A percentile compares a stretch with the other conserved stretches of the same genome.
These are phyloP conservation scores for Abelmoschus esculentus DNA, from an alignment of 345 rosid genomes.

Conservation along the genomic window DNA sequence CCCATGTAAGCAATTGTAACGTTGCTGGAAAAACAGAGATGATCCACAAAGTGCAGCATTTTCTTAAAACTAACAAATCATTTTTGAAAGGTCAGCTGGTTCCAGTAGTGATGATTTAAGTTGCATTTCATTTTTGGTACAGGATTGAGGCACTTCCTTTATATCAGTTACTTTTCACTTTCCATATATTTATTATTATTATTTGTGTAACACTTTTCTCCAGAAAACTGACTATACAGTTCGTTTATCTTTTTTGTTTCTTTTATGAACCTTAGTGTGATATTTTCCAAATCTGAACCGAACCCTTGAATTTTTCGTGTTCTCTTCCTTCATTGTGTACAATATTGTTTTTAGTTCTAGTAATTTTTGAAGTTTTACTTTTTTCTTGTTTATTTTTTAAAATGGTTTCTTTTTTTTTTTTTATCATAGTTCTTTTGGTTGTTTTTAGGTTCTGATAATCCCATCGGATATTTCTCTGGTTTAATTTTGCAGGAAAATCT, in stretches of 20 bases:
- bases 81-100: slow-evolving; percentile 25
- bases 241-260: neutral
- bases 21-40: slow-evolving; percentile 8
- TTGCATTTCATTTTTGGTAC: neutral
- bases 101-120: neutral
- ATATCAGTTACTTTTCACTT: neutral
- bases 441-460: neutral
- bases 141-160: neutral
- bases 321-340: neutral
- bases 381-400: neutral
- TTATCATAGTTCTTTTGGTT: neutral
- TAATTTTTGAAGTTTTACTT: neutral
- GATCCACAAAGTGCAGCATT: slow-evolving; percentile 12
- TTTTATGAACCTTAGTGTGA: neutral
- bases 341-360: neutral
- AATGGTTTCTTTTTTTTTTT: neutral
- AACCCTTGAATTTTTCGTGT: neutral
- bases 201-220: neutral
- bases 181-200: neutral
- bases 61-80: slow-evolving; percentile 16
- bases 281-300: neutral
- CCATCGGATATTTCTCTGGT: neutral
- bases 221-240: neutral
- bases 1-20: slow-evolving; percentile 4
- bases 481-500: slow-evolving; percentile 21